A percentile compares a stretch with the other conserved stretches of the same genome.
Evolutionary conservation across 495 filamentous ascomycete genomes (phyloP).

Genomic region (Letharia lupina): DNA sequence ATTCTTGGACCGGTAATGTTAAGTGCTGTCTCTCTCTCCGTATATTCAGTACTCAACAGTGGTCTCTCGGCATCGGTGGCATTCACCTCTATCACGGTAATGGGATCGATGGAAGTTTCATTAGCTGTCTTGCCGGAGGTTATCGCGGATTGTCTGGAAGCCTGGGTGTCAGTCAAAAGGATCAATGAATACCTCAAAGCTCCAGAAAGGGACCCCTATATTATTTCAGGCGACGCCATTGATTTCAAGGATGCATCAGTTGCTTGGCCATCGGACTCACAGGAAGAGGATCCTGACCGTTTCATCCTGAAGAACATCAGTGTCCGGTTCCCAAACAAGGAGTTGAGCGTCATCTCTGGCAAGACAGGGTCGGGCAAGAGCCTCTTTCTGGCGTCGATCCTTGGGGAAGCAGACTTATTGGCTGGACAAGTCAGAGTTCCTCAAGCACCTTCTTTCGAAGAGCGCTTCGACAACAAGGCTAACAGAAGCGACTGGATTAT

Average conservation of each 20-base stretch:
- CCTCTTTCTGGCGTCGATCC: conserved; percentile 50
- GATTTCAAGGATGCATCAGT: conserved; percentile 61
- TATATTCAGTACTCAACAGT: conserved; percentile 56
- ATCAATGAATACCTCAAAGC: conserved; percentile 64
- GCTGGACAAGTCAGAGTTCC: conserved; percentile 44
- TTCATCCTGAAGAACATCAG: conserved; percentile 56
- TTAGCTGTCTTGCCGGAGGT: conserved; percentile 66
- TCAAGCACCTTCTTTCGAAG: conserved; percentile 26
- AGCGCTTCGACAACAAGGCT: conserved; percentile 46
- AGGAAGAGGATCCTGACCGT: conserved; percentile 39
- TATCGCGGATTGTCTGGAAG: conserved; percentile 55
- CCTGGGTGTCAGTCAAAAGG: conserved; percentile 63
- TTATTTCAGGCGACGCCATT: conserved; percentile 48
- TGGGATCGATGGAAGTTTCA: conserved; percentile 60
- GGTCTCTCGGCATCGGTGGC: conserved; percentile 63
- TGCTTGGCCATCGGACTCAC: conserved; percentile 56
- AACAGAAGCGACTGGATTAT: conserved; percentile 63
- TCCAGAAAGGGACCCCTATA: conserved; percentile 54
- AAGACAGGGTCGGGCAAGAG: conserved; percentile 57
- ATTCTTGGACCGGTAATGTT: conserved; percentile 66
- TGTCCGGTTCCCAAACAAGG: conserved; percentile 54
- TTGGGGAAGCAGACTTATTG: conserved; percentile 51
- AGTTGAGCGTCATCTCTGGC: conserved; percentile 57
- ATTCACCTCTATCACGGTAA: conserved; percentile 71
- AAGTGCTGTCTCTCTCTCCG: conserved; percentile 59